Percentiles rank a stretch among this genome's conserved stretches.
These are phyloP conservation scores for Fremontodendron californicum DNA, from an alignment of 345 rosid genomes.

Conservation along the genomic window DNA sequence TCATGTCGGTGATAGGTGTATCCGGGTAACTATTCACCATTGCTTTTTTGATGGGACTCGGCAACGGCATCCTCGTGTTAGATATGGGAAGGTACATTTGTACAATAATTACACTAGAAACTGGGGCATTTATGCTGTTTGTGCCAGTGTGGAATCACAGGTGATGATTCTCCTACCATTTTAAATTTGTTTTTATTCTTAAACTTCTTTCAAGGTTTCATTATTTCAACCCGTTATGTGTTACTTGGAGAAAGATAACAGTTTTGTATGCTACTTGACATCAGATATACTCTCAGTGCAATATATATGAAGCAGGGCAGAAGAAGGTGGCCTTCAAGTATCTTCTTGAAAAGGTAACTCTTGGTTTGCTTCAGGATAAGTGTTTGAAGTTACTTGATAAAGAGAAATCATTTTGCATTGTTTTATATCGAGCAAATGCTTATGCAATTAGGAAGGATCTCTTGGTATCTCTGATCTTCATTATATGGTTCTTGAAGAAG, in stretches of 20 bases:
- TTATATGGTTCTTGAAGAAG: background rate
- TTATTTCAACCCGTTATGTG: background rate
- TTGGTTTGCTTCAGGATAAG: background rate
- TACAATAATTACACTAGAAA: constrained; percentile 82
- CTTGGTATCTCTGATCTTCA: background rate
- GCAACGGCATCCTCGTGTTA: constrained; percentile 92
- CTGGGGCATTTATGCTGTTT: constrained; percentile 92
- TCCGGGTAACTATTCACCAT: constrained; percentile 88
- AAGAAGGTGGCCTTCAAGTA: constrained; percentile 90
- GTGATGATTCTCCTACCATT: constrained; percentile 28
- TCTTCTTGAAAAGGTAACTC: constrained; percentile 66
- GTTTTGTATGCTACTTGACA: constrained; percentile 12
- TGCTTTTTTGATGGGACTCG: constrained; percentile 89
- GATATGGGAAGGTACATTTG: constrained; percentile 81
- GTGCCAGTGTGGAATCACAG: constrained; percentile 93
- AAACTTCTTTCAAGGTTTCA: background rate
- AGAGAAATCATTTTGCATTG: background rate
- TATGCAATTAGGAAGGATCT: background rate
- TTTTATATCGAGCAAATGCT: background rate
- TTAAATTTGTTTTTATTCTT: background rate
- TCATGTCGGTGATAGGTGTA: constrained; percentile 70
- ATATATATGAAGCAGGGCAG: constrained; percentile 90
- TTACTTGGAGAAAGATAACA: background rate
- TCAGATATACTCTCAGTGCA: constrained; percentile 88
- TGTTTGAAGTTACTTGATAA: background rate